Evolutionary conservation across 2,329 filamentous ascomycete genomes (phyloP).

Genomic region (Cordyceps pruinosa): DNA sequence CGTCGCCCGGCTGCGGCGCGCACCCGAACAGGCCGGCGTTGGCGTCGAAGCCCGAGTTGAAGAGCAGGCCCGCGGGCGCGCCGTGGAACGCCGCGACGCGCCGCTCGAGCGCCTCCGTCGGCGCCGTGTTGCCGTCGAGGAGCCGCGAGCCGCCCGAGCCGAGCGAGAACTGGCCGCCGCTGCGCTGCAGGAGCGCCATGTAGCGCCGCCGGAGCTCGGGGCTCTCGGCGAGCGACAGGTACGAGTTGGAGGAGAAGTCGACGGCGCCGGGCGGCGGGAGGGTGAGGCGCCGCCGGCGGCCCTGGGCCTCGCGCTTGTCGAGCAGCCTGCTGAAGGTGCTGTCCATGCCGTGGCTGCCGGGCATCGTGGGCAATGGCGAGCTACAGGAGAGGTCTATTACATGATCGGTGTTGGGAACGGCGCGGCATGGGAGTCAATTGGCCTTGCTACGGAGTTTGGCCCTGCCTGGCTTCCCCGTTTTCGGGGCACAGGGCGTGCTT

Average conservation of each 20-base stretch:
- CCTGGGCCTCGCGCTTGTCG: constrained; percentile 23
- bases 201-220: constrained; percentile 54
- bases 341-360: constrained; percentile 20
- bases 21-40: constrained; percentile 58
- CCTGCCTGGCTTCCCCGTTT: too few species aligned
- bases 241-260: constrained; percentile 73
- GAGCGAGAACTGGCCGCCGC: constrained; percentile 18
- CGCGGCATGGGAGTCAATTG: neutral
- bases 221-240: constrained; percentile 64
- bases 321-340: constrained; percentile 22
- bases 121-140: constrained; percentile 42
- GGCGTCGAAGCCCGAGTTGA: constrained; percentile 58
- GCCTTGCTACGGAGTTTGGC: neutral
- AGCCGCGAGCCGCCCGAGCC: constrained; percentile 49
- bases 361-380: neutral
- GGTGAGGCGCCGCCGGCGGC: constrained; percentile 38
- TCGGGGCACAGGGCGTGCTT: neutral
- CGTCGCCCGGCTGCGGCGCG: constrained; percentile 52
- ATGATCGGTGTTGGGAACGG: neutral
- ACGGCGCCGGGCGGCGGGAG: constrained; percentile 59
- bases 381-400: neutral
- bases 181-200: constrained; percentile 34
- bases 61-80: constrained; percentile 40
- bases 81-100: constrained; percentile 42
- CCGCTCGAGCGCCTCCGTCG: constrained; percentile 39